Base-by-base conservation (phyloP, 257 asterid species). In the Mitragyna speciosa region DNA sequence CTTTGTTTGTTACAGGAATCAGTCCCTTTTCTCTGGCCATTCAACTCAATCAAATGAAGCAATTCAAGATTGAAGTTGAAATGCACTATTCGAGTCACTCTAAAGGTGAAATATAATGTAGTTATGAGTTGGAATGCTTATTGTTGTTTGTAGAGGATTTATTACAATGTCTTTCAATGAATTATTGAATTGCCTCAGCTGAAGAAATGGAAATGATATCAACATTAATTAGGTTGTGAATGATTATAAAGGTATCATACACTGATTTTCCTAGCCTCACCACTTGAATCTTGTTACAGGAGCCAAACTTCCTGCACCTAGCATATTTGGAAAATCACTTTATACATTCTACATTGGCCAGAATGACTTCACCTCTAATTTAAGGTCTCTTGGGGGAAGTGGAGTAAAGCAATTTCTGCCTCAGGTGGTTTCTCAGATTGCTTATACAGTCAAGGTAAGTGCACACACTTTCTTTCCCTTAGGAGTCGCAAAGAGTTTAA, bases 301-400 rank as follows among this genome's bases (percentile, higher is more conserved):
- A 64, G 75, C 80, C 59, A 80, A 84, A 65, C 87, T 93, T 73
- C 97, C 97, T n/a, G 78, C 81, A 11, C 88, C 91, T 1, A 79
- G 82, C 82, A 82, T 89, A 87, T 91, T 93, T 58, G 90, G 91
- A 31, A 90, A 89, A 36, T 83, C 97, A 58, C 85, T 91, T 17
- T 93, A 88, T 80, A 85, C 88, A 66, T 89, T 93, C 88, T 87
- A 87, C 82, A 88, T 88, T 43, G 97, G 97, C 70, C 97, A 90
- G 80, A 84, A 91, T 65, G 96, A 93, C 77, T 84, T 93, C 79
- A 85, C 95, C 8, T 82, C 85, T 67, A 78, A 85, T 79, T 70
- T 89, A 69, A 85, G 83, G 20, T 78, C 85, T 17, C 48, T 86
- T 24, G 91, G 96, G 15, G 59, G 88, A 30, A 81, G 47, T 51